Percentiles rank a stretch among this genome's conserved stretches.
phyloP scores from a whole-genome alignment of 768 basidiomycete genomes.

The Lactarius deliciosus region DNA sequence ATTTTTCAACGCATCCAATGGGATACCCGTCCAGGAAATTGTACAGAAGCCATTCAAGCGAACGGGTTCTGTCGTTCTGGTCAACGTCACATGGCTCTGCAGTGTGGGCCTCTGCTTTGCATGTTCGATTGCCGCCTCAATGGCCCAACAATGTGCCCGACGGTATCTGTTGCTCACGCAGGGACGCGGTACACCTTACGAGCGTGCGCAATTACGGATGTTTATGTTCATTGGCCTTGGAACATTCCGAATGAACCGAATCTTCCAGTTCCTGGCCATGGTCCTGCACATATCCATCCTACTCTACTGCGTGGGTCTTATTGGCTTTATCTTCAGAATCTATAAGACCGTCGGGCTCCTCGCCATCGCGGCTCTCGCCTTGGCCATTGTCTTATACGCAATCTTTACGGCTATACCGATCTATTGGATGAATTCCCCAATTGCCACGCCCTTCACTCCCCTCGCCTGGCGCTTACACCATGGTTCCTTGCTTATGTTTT shows the following conservation, averaged over 20 bases:
- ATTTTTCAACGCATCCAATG: neutral
- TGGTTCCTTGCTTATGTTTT: neutral
- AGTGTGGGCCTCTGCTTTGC: neutral
- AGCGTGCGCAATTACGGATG: neutral
- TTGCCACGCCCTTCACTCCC: neutral
- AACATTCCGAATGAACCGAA: neutral
- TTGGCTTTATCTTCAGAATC: neutral
- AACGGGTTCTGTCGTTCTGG: neutral
- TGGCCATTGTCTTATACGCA: neutral
- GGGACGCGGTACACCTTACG: neutral
- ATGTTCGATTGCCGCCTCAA: neutral
- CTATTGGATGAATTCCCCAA: neutral
- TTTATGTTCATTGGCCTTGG: neutral
- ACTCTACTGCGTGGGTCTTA: neutral
- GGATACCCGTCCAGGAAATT: neutral
- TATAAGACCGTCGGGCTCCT: fast-evolving
- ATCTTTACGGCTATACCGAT: neutral
- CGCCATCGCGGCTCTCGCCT: neutral
- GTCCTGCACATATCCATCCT: neutral
- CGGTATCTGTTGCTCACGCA: neutral
- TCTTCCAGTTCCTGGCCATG: neutral
- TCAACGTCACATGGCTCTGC: slow-evolving; percentile 10
- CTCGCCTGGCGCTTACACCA: neutral
- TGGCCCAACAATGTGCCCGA: slow-evolving; percentile 16
- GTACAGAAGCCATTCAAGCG: neutral